Conservation (phyloP, 345 rosid species). For the Euclidium syriacum region DNA sequence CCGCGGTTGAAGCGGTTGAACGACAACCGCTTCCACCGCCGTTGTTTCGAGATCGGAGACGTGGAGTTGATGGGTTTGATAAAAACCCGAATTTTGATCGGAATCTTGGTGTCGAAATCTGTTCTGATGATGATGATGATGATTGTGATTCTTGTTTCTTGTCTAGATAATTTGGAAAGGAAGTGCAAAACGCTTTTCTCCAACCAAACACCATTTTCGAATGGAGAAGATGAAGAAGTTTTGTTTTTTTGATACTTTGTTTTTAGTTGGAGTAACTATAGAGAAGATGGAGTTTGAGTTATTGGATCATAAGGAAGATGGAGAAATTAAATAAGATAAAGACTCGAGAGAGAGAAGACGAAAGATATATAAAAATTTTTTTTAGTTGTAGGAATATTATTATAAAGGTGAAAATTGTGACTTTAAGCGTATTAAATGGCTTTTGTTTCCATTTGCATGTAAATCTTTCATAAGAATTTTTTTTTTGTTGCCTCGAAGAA, state of each 20-base stretch:
- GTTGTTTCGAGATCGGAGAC: slow-evolving; percentile 43
- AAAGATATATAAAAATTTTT: neutral
- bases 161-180: slow-evolving; percentile 51
- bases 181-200: slow-evolving; percentile 52
- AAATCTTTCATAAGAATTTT: slow-evolving; percentile 5
- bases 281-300: slow-evolving; percentile 5
- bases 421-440: slow-evolving; percentile 24
- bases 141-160: slow-evolving; percentile 15
- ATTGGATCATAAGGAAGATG: slow-evolving; percentile 19
- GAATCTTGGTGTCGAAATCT: slow-evolving; percentile 43
- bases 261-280: neutral
- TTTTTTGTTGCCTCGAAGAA: slow-evolving; percentile 14
- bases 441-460: slow-evolving; percentile 23
- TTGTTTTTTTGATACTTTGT: neutral
- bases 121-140: neutral
- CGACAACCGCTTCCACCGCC: slow-evolving; percentile 52
- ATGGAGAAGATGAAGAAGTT: neutral
- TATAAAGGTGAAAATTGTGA: slow-evolving; percentile 6
- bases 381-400: neutral
- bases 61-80: slow-evolving; percentile 77
- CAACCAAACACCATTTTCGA: slow-evolving; percentile 34
- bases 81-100: slow-evolving; percentile 65
- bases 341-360: slow-evolving; percentile 16
- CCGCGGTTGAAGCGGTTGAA: slow-evolving; percentile 33
- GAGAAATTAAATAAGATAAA: slow-evolving; percentile 30